Evolutionary conservation across 805 yeast species (phyloP).

Genomic region (Candida michaelii): DNA sequence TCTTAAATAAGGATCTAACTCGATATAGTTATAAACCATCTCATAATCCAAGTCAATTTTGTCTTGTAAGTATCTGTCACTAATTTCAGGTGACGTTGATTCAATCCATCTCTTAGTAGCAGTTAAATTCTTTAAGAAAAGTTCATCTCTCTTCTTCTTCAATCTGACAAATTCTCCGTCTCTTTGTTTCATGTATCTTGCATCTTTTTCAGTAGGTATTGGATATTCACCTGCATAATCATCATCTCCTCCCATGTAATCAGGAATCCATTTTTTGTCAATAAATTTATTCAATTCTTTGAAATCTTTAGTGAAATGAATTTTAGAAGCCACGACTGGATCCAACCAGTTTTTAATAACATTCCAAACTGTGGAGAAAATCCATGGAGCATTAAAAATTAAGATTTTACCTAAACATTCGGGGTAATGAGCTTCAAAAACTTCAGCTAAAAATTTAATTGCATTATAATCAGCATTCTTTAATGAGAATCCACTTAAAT

Average conservation of each 20-base stretch:
- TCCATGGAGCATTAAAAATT: conserved; percentile 96
- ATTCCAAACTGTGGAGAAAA: conserved; percentile 92
- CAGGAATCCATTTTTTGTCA: conserved; percentile 59
- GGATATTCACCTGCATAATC: conserved; percentile 66
- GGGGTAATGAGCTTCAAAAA: conserved; percentile 96
- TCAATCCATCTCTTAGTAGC: conserved; percentile 81
- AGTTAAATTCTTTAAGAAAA: conserved; percentile 55
- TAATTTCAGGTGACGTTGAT: conserved; percentile 50
- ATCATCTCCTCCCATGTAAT: conserved; percentile 73
- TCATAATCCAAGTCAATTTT: conserved; percentile 53
- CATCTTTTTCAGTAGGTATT: conserved; percentile 55
- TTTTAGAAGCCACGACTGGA: conserved; percentile 92
- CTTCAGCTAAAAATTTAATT: conserved; percentile 82
- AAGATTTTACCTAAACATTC: conserved; percentile 83
- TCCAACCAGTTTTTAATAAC: conserved; percentile 92
- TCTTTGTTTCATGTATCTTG: conserved; percentile 31
- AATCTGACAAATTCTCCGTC: conserved; percentile 36
- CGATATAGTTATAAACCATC: conserved; percentile 62
- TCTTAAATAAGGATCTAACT: conserved; percentile 79
- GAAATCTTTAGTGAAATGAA: conserved; percentile 71
- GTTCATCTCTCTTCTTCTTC: conserved; percentile 51
- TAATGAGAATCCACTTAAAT: conserved; percentile 80
- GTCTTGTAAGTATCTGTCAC: conserved; percentile 49
- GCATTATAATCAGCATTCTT: conserved; percentile 92
- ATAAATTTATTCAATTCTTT: conserved; percentile 69